Conservation (phyloP, 2,329 filamentous ascomycete species). For the Gremmenia infestans region DNA sequence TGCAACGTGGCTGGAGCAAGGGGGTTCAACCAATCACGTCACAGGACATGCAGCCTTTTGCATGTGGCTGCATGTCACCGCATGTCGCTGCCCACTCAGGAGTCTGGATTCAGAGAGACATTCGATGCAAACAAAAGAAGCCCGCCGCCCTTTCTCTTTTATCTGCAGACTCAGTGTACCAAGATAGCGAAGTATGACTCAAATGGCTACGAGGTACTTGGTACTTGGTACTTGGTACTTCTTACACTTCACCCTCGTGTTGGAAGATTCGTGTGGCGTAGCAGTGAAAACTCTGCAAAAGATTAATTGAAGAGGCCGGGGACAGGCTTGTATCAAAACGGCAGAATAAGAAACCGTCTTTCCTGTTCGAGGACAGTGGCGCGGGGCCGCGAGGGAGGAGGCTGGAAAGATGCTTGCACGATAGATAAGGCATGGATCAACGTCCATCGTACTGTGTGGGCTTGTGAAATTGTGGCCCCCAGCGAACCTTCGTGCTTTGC, state of each 20-base stretch:
- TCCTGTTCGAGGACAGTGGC: background rate
- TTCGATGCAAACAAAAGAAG: slow-evolving; percentile 10
- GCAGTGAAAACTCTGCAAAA: slow-evolving; percentile 24
- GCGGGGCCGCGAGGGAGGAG: background rate
- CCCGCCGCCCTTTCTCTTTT: background rate
- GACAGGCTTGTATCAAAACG: slow-evolving; percentile 10
- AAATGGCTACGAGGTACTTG: background rate
- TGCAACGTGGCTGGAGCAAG: slow-evolving; percentile 7
- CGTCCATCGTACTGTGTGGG: background rate
- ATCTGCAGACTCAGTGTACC: slow-evolving; percentile 1
- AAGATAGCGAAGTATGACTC: slow-evolving; percentile 4
- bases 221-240: too few species aligned
- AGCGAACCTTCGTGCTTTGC: background rate
- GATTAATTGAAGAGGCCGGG: slow-evolving; percentile 11
- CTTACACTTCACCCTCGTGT: background rate
- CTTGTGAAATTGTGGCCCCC: background rate
- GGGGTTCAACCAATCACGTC: slow-evolving; percentile 8
- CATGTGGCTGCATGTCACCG: too few species aligned
- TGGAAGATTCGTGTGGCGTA: background rate
- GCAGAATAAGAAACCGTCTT: slow-evolving; percentile 7
- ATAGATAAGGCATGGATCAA: background rate
- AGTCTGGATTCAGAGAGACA: background rate
- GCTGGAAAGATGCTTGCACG: background rate
- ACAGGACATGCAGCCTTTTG: slow-evolving; percentile 2
- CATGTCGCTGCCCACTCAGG: background rate